Evolutionary conservation across 345 rosid species (phyloP).

Genomic region (Citrus reticulata): DNA sequence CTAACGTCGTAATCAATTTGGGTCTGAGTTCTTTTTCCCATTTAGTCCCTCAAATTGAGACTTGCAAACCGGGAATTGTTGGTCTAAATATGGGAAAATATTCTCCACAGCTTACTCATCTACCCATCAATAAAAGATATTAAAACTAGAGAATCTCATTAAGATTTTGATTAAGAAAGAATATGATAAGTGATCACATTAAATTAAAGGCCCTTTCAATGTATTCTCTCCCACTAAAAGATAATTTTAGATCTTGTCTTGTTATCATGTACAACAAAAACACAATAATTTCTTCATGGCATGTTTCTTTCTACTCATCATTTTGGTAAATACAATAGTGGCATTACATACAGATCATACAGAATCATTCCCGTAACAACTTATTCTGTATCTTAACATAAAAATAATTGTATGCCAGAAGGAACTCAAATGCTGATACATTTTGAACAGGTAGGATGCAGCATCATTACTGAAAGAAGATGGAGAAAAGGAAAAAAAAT

Average conservation of each 20-base stretch:
- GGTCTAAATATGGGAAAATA: conserved; percentile 14
- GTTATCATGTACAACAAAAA: conserved; percentile 19
- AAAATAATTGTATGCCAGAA: neutral
- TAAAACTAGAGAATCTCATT: neutral
- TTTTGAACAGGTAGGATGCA: neutral
- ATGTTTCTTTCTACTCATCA: conserved; percentile 6
- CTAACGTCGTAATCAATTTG: conserved; percentile 8
- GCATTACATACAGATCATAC: neutral
- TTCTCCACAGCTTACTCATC: conserved; percentile 19
- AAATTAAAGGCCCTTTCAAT: conserved; percentile 5
- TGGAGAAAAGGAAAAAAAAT: neutral
- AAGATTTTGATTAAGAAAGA: conserved; percentile 13
- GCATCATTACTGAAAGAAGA: neutral
- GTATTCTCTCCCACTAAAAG: neutral
- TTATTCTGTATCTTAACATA: neutral
- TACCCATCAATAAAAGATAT: neutral
- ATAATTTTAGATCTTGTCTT: conserved; percentile 23
- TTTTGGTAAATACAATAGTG: neutral
- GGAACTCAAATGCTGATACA: neutral
- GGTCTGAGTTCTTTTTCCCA: conserved; percentile 11
- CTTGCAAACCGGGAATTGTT: neutral
- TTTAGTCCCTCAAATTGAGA: neutral
- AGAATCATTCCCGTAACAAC: conserved; percentile 6
- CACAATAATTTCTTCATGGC: conserved; percentile 7
- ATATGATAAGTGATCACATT: neutral